Evolutionary conservation across 2,329 filamentous ascomycete genomes (phyloP), one percentile per base, ranked within the genome.

Genomic region (Verticillium dahliae): DNA sequence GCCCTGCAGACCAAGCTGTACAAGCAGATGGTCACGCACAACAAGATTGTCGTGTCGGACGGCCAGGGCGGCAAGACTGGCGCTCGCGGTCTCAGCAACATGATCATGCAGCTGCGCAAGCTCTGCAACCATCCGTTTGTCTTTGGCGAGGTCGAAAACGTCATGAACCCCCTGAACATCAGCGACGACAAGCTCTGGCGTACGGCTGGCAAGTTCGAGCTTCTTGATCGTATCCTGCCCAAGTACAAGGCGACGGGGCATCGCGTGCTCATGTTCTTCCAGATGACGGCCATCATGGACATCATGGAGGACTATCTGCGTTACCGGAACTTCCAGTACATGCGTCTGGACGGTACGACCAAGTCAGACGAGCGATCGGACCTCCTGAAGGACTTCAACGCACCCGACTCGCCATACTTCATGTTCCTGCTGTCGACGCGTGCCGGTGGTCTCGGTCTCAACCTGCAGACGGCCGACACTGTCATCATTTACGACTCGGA

Each of bases 231-330:
- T 59, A 83, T 99, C 64, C 76, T 99, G 65, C 95, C 95, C 56
- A 99, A 99, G 77, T 98, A 99, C 76, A 86, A 91, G 68, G 88
- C 85, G 3, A 93, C 91, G 1, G 92, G 92, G 15, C 95, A 99
- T 85, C 90, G 95, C 76, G 92, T 98, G 34, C 82, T 99, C 74
- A 98, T 99, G 90, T 99, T 99, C 85, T 99, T 99, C 83, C 95
- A 99, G 75, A 99, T 99, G 95, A 99, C 95, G 4, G 93, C 96
- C 65, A 99, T 99, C 73, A 99, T 99, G 95, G 97, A 99, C 77
- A 99, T 99, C 71, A 98, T 99, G 95, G 95, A 99, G 70, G 95
- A 99, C 74, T 99, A 96, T 74, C 78, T 99, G 65, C 89, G 94
- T 3, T 89, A 92, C 71, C 86, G 91, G 66, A 90, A 89, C 56